Base-by-base conservation (phyloP, 306 rosid species). In the Malus fusca region DNA sequence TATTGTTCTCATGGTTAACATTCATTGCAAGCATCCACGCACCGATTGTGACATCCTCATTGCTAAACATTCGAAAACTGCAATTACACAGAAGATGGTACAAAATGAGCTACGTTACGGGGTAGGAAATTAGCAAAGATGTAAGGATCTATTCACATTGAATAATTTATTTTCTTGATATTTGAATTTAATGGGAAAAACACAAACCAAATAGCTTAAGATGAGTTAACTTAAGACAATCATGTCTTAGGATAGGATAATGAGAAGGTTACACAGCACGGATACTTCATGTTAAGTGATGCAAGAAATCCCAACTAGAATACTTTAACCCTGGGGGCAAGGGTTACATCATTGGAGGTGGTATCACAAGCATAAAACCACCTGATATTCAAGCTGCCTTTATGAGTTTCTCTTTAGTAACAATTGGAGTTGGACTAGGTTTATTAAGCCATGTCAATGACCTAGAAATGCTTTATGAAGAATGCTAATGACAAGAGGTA, bases 11-110 rank as follows among this genome's bases (percentile, higher is more conserved):
- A 73, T 96, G 94, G 51, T 90, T 84, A 78, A 96, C 99, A 84
- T 96, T 96, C 99, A 96, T 96, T 64, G 99, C 97, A 28, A 92
- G 98, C 99, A 96, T 96, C 99, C 97, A 96, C 63, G 97, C 93
- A 67, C 98, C 99, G 80, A 96, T 89, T 28, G 99, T 96, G 55
- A 96, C 99, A 84, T 96, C 99, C 83, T 96, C 99, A 70, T 96
- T 96, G 90, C 94, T 96, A 80, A 96, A 92, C 98, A 96, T 92
- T 75, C 98, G 96, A 80, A 96, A 96, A 87, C 99, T 96, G 96
- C 69, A 66, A 69, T 60, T 12, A 59, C 23, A 72, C 33, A 70
- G 46, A 61, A 81, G 71, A 59, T 30, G 2, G 33, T 23, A 77
- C 22, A 62, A 75, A 21, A 35, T 19, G 15, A 75, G 43, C 43